A percentile compares a stretch with the other conserved stretches of the same genome.
phyloP scores from a whole-genome alignment of 2,329 filamentous ascomycete genomes.

The Dactylellina drechsleri region DNA sequence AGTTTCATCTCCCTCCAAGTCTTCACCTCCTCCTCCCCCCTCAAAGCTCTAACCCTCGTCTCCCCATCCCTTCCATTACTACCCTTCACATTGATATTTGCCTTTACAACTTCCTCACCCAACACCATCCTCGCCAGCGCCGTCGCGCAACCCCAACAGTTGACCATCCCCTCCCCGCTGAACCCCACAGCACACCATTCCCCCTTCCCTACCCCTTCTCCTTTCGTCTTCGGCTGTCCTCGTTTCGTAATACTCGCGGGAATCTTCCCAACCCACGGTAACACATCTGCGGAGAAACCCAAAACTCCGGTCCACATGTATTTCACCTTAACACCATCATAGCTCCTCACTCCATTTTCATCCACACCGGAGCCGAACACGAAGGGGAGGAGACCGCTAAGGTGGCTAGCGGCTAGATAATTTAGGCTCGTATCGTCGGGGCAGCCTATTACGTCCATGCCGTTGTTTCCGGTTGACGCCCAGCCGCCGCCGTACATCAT shows the following conservation, averaged over 20 bases:
- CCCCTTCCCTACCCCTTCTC: conserved; percentile 22
- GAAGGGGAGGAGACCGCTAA: conserved; percentile 63
- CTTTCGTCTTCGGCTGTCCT: conserved; percentile 26
- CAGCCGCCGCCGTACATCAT: conserved; percentile 70
- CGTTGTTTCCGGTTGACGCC: conserved; percentile 62
- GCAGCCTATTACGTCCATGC: conserved; percentile 65
- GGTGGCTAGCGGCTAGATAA: conserved; percentile 62
- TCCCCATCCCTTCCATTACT: conserved; percentile 11
- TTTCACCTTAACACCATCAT: conserved; percentile 59
- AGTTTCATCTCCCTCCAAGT: conserved; percentile 37
- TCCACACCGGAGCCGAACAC: conserved; percentile 61
- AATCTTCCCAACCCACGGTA: conserved; percentile 67
- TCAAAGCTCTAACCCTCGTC: conserved; percentile 31
- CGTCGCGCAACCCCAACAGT: conserved; percentile 67
- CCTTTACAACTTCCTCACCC: conserved; percentile 32
- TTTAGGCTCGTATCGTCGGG: conserved; percentile 65
- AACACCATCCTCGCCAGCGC: conserved; percentile 66
- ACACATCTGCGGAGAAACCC: conserved; percentile 64
- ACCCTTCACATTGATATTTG: conserved; percentile 8
- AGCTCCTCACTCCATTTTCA: conserved; percentile 50
- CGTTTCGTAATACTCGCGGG: conserved; percentile 57
- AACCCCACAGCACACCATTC: conserved; percentile 69
- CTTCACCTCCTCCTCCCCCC: conserved; percentile 44
- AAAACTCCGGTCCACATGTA: conserved; percentile 67
- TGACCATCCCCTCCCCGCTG: conserved; percentile 68